Evolutionary conservation across 768 basidiomycete genomes (phyloP), one percentile per base, ranked within the genome.

Genomic region (Leccinum arenicola): DNA sequence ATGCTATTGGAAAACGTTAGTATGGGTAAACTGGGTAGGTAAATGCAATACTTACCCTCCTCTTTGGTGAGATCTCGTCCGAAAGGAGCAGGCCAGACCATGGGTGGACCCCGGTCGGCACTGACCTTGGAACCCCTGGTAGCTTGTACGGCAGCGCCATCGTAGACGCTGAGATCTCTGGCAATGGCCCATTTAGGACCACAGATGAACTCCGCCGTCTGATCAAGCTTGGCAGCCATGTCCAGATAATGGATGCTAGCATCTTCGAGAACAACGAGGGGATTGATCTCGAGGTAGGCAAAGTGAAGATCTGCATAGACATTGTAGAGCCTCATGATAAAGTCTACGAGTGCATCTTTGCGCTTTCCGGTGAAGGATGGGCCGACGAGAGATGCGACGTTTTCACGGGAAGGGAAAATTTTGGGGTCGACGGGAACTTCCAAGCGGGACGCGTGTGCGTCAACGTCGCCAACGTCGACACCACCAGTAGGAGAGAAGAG

Each of bases 151-250:
- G 73, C 9, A 51, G 77, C 78, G 19, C 75, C 66, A 65, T 89
- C 87, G 70, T 91, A 87, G 27, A 93, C 80, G 35, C 87, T 82
- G 57, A 91, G 75, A 74, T 98, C 97, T 67, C 96, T 88, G 50
- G 96, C 96, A 67, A 98, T 88, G 36, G 96, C 93, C 97, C 96
- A 99, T 78, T 97, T 99, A 68, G 93, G 93, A 21, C 97, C 96
- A 70, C 93, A 96, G 70, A 98, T 91, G 71, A 87, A 95, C 77
- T 99, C 96, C 48, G 97, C 97, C 8, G 97, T 98, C 79, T 98
- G 97, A 73, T 99, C 97, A 64, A 99, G 89, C 81, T 98, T 99
- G 68, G 96, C 97, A 45, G 97, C 97, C 96, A 99, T 98, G 75
- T 99, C 96, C 62, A 99, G 88, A 80, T 95, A 98, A 77, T 90